Evolutionary conservation across 2,329 filamentous ascomycete genomes (phyloP), one percentile per base, ranked within the genome.

Genomic region (Aspergillus aculeatus): DNA sequence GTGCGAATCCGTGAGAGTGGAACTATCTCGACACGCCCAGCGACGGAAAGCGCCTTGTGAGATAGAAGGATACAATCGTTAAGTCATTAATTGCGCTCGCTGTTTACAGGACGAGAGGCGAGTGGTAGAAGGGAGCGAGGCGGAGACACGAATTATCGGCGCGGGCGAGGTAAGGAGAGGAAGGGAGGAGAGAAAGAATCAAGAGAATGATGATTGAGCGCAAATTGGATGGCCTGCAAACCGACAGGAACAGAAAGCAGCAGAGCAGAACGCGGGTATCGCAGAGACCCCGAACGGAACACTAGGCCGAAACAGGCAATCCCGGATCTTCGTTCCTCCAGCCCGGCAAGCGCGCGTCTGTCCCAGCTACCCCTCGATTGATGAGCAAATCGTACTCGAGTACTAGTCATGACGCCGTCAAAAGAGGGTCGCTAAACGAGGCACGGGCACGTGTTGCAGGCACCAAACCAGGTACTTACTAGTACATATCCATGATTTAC

Each of bases 231-330:
- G 41, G 66, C 68, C 66, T 65, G 63, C 65, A 64, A 67, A 65
- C 59, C 65, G 66, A 66, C 67, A 59, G 62, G 62, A 68, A 62
- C 63, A 71, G 66, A 71, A 64, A 67, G 62, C 62, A 64, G 63
- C 57, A 64, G 57, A 54, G 64, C 59, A 66, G 64, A 65, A 73
- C 72, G 73, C 73, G 73, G 73, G 73, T 68, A 73, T 73, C 70
- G 66, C 71, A 73, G 57, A 75, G 73, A 76, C 74, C 73, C 74
- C 73, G 71, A 75, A 73, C 48, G 58, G 64, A 54, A 67, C 64
- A 61, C 74, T 76, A 76, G 67, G 56, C 73, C 69, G 5, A 47
- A 69, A 68, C 62, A 52, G 70, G 73, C 16, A 73, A 64, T 59
- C 66, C 52, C 66, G 72, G 52, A 10, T n/a, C 29, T 54, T 60